Evolutionary conservation across 805 yeast genomes (phyloP).

Genomic region (Lipomyces sp.): DNA sequence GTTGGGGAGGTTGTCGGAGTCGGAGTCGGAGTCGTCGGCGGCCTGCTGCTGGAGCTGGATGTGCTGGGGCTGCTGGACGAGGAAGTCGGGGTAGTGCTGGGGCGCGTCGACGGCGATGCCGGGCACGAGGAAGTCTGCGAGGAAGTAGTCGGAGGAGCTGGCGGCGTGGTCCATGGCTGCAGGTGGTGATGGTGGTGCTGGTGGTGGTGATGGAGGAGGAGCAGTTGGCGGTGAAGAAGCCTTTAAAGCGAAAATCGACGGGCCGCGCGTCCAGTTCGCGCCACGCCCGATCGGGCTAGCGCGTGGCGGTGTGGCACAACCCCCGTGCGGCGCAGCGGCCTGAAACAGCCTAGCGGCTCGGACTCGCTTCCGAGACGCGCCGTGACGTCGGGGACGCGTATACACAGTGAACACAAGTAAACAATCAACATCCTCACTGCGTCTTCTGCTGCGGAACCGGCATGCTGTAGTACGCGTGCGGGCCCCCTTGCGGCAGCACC

Average conservation of each 20-base stretch:
- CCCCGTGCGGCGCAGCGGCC: background rate
- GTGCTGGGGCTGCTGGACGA: background rate
- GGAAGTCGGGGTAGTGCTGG: background rate
- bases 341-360: too few species aligned
- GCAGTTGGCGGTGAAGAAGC: background rate
- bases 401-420: too few species aligned
- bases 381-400: too few species aligned
- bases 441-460: background rate
- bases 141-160: background rate
- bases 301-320: background rate
- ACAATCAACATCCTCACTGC: too few species aligned
- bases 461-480: background rate
- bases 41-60: background rate
- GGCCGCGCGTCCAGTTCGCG: slow-evolving; percentile 13
- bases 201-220: background rate
- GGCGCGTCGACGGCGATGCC: background rate
- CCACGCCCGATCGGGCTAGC: slow-evolving; percentile 4
- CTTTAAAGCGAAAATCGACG: background rate
- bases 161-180: background rate
- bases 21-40: slow-evolving; percentile 9
- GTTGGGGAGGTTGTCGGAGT: slow-evolving; percentile 5
- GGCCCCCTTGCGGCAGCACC: too few species aligned
- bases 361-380: too few species aligned
- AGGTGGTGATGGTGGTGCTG: slow-evolving; percentile 4
- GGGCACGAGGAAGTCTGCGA: slow-evolving; percentile 2